A percentile compares a stretch with the other conserved stretches of the same genome.
phyloP scores from a whole-genome alignment of 176 grass and related monocot genomes.

The Eragrostis curvula region DNA sequence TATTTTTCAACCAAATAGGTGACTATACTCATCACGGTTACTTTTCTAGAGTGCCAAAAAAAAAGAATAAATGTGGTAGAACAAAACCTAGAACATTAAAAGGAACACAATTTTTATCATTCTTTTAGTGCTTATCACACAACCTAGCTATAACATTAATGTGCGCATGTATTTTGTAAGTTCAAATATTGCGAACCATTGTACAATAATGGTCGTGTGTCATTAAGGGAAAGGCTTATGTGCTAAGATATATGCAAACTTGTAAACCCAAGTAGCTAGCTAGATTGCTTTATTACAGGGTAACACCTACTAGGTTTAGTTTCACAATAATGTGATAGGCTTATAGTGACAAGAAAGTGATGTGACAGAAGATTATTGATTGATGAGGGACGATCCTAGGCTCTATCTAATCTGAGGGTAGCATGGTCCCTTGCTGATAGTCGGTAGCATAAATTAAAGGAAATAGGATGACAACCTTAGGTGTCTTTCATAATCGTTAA shows the following conservation, averaged over 20 bases:
- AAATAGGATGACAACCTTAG: neutral
- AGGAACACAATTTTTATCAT: too few species aligned
- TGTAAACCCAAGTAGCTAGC: neutral
- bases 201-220: neutral
- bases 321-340: neutral
- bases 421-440: neutral
- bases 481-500: neutral
- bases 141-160: neutral
- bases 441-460: neutral
- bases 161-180: neutral
- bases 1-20: neutral
- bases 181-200: neutral
- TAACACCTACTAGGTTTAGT: neutral
- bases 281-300: constrained; percentile 8
- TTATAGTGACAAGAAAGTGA: neutral
- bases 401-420: constrained; percentile 4
- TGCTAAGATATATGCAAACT: neutral
- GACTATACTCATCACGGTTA: too few species aligned
- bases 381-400: neutral
- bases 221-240: neutral
- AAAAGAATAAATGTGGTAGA: too few species aligned
- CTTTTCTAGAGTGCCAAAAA: too few species aligned
- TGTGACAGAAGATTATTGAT: neutral
- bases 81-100: too few species aligned
- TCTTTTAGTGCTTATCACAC: too few species aligned